Conservation (phyloP, 257 asterid genomes). For the Phtheirospermum japonicum region DNA sequence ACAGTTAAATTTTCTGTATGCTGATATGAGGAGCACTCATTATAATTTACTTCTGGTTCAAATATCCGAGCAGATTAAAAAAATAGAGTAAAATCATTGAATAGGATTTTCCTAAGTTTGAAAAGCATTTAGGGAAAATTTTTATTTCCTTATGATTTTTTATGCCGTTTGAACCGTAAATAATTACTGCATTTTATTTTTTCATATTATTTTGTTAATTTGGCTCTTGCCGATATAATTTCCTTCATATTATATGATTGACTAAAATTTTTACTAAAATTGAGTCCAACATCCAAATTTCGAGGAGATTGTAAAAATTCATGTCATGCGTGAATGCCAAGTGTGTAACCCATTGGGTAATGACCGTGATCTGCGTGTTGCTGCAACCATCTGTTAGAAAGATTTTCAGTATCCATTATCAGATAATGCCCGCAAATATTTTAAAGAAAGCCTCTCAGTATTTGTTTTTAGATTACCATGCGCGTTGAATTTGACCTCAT, state of each 20-base stretch:
- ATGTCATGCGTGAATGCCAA: slow-evolving; percentile 4
- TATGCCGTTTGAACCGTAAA: too few relatives aligned
- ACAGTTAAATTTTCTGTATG: not conserved
- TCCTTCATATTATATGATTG: not conserved
- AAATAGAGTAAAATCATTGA: too few relatives aligned
- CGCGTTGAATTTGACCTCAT: slow-evolving; percentile 17
- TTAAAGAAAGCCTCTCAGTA: not conserved
- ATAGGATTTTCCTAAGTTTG: slow-evolving; percentile 11
- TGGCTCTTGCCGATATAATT: not conserved
- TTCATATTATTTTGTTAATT: not conserved
- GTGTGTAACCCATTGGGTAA: too few relatives aligned
- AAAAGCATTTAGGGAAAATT: slow-evolving; percentile 4
- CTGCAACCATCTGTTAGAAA: too few relatives aligned
- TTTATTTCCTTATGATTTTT: too few relatives aligned
- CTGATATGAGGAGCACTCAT: not conserved
- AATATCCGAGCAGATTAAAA: not conserved
- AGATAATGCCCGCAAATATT: not conserved
- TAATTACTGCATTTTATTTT: too few relatives aligned
- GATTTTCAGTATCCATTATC: not conserved
- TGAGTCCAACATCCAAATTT: not conserved
- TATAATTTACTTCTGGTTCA: not conserved
- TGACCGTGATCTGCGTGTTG: too few relatives aligned
- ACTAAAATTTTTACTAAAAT: too few relatives aligned
- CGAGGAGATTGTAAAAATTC: not conserved
- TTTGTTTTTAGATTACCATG: not conserved